A percentile compares a stretch with the other conserved stretches of the same genome.
Evolutionary conservation across 345 rosid genomes (phyloP).

Genomic region (Linum lewisii): DNA sequence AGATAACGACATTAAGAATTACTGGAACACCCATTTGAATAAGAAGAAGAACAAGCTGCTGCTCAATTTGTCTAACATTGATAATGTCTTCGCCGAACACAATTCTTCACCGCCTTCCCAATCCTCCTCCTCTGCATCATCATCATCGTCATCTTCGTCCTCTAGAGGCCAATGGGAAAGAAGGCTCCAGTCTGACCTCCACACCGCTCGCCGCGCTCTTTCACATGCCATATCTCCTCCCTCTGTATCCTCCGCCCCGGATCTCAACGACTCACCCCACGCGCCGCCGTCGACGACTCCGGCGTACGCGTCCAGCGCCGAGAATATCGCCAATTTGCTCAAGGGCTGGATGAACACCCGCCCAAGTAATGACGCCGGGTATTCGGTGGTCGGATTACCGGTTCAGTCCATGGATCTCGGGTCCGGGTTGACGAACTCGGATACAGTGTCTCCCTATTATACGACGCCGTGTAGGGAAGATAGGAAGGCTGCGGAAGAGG

Average conservation of each 20-base stretch:
- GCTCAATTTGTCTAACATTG: slow-evolving; percentile 10
- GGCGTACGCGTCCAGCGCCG: slow-evolving; percentile 54
- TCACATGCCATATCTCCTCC: slow-evolving; percentile 63
- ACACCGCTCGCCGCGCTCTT: slow-evolving; percentile 75
- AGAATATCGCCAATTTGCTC: slow-evolving; percentile 59
- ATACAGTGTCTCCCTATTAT: slow-evolving; percentile 34
- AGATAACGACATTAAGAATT: slow-evolving; percentile 88
- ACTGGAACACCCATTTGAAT: slow-evolving; percentile 88
- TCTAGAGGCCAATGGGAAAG: slow-evolving; percentile 82
- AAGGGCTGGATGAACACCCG: slow-evolving; percentile 44
- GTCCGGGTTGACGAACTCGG: slow-evolving; percentile 22
- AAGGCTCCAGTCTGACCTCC: slow-evolving; percentile 77
- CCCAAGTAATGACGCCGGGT: background rate
- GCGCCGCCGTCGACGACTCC: slow-evolving; percentile 4
- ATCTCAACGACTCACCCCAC: background rate
- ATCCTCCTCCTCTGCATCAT: background rate
- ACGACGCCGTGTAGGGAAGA: background rate
- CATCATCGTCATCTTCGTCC: slow-evolving; percentile 6
- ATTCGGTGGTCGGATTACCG: slow-evolving; percentile 19
- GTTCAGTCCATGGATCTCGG: slow-evolving; percentile 35
- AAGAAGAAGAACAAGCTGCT: too few species aligned
- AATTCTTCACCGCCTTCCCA: background rate
- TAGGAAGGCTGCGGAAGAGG: slow-evolving; percentile 35
- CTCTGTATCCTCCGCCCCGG: slow-evolving; percentile 14
- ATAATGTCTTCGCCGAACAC: background rate